Evolutionary conservation across 306 rosid genomes (phyloP), one percentile per base, ranked within the genome.

Genomic region (Begonia peltatifolia): DNA sequence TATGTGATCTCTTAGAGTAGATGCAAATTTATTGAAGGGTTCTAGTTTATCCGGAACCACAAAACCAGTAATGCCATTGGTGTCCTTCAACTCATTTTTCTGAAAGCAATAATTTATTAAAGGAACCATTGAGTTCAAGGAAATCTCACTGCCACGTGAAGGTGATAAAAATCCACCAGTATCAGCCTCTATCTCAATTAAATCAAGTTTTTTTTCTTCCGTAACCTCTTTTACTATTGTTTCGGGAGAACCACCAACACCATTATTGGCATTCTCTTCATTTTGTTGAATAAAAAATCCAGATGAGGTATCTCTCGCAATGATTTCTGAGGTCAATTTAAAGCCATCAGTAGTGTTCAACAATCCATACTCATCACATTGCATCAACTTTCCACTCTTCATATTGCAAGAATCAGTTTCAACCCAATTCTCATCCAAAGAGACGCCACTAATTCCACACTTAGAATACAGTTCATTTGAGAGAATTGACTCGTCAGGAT

Each of bases 221-320:
- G 41, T 1, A 2, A 63, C 64, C 30, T 30, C 72, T 12, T 3
- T 41, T 53, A 54, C 25, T 53, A 61, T 72, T 56, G 64, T 74
- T 22, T 53, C 58, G 41, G 60, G 43, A 6, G 71, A 55, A 51
- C 62, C 52, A 14, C 57, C 8, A 54, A 36, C 54, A 25, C 51
- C 57, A 58, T 53, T 64, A 52, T 36, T 81, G 61, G 44, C 68
- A 65, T 57, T 68, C 66, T 52, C 65, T 75, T 64, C 72, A 56
- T 57, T 80, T 16, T 48, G 72, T 22, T 67, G 79, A 54, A 14
- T 59, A 65, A 56, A 70, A 35, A 50, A 47, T 56, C 61, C 50
- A 17, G 46, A 71, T 55, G 61, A 72, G 42, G 46, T 63, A 61
- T 30, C 42, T 12, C 60, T 47, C 41, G 63, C 44, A 42, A 46